A percentile compares a stretch with the other conserved stretches of the same genome.
phyloP scores from a whole-genome alignment of 768 basidiomycete genomes.

The Boletus bicolor region DNA sequence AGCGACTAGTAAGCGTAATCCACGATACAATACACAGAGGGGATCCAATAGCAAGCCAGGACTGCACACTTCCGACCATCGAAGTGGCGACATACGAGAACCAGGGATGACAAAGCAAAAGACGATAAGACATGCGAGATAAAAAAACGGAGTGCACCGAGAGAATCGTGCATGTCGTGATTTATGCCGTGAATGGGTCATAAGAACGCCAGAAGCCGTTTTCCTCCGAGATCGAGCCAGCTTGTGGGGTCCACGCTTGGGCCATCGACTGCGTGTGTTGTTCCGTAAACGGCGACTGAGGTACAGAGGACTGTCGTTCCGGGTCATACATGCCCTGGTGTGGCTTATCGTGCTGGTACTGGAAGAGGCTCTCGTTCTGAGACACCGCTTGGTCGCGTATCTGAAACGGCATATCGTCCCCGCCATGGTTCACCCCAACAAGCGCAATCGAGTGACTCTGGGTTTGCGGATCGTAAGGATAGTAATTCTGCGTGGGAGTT shows the following conservation, averaged over 20 bases:
- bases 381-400: conserved; percentile 17
- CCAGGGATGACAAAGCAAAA: neutral
- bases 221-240: conserved; percentile 14
- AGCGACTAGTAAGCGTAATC: neutral
- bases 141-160: neutral
- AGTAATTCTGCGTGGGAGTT: conserved; percentile 18
- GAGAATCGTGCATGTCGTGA: neutral
- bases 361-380: conserved; percentile 17
- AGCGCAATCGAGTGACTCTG: conserved; percentile 21
- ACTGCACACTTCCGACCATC: neutral
- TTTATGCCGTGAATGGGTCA: conserved; percentile 23
- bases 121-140: neutral
- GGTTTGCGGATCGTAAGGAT: conserved; percentile 18
- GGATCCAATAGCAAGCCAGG: conserved; percentile 1
- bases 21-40: conserved; percentile 14
- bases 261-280: conserved; percentile 13
- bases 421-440: conserved; percentile 12
- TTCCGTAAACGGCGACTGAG: conserved; percentile 21
- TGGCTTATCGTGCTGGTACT: conserved; percentile 24
- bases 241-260: conserved; percentile 20
- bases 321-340: conserved; percentile 22
- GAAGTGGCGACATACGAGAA: neutral
- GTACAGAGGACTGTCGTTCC: conserved; percentile 21
- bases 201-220: conserved; percentile 26
- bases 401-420: conserved; percentile 17